Evolutionary conservation across 2,329 filamentous ascomycete genomes (phyloP).

Genomic region (Claviceps sorghi): DNA sequence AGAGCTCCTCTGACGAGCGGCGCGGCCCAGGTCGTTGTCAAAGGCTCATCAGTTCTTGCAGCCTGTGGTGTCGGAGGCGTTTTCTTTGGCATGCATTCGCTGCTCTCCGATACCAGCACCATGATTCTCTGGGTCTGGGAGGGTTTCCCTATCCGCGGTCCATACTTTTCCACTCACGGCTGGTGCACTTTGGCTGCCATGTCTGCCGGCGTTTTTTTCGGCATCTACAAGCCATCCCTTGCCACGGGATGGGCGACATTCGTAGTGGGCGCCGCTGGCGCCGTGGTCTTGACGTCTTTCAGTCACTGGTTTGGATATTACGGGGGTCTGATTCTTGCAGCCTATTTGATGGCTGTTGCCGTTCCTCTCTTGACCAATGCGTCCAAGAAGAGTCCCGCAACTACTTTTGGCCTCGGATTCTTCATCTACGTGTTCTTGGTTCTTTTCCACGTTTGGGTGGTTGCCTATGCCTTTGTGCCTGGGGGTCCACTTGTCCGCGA

Average conservation of each 20-base stretch:
- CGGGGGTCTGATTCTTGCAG: constrained; percentile 59
- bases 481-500: constrained; percentile 86
- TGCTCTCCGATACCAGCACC: constrained; percentile 92
- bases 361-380: constrained; percentile 63
- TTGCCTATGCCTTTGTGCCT: constrained; percentile 94
- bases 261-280: constrained; percentile 63
- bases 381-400: constrained; percentile 59
- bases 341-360: constrained; percentile 70
- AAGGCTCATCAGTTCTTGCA: constrained; percentile 54
- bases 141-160: constrained; percentile 80
- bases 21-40: constrained; percentile 25
- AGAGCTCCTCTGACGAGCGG: constrained; percentile 36
- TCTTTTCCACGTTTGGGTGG: constrained; percentile 97
- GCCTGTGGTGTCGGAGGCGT: constrained; percentile 69
- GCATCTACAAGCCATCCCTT: constrained; percentile 57
- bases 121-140: constrained; percentile 99
- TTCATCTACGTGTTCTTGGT: constrained; percentile 86
- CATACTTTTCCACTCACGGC: constrained; percentile 78
- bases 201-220: constrained; percentile 63
- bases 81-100: constrained; percentile 78
- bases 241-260: constrained; percentile 68
- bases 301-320: constrained; percentile 83
- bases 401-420: constrained; percentile 78
- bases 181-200: constrained; percentile 76
- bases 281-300: constrained; percentile 60